Percentiles rank a stretch among this genome's conserved stretches.
Evolutionary conservation across 1,284 basidiomycete genomes (phyloP).

Genomic region (Grifola frondosa): DNA sequence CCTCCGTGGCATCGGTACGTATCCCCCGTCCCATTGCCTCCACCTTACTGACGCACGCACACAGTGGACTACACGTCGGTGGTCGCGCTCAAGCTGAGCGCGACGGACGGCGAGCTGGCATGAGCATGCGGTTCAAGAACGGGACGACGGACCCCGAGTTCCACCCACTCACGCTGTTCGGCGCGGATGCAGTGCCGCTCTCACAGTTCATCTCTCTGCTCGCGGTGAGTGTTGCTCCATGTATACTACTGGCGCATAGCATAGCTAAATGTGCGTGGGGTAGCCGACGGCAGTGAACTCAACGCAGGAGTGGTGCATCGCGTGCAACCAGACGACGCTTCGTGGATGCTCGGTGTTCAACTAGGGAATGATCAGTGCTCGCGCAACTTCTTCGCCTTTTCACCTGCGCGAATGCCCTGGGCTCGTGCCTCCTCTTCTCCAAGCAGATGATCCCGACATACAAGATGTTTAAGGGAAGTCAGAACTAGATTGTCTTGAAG

Average conservation of each 20-base stretch:
- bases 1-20: slow-evolving; percentile 36
- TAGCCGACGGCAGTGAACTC: slow-evolving; percentile 33
- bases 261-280: no score
- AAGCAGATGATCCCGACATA: no score
- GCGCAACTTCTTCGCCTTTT: no score
- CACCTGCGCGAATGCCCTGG: no score
- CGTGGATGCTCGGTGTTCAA: slow-evolving; percentile 2
- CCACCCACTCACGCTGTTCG: slow-evolving; percentile 17
- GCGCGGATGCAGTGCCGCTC: slow-evolving; percentile 28
- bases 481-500: no score
- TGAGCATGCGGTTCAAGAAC: slow-evolving; percentile 51
- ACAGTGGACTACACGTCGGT: slow-evolving; percentile 50
- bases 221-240: slow-evolving; percentile 27
- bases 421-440: no score
- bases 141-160: slow-evolving; percentile 37
- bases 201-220: slow-evolving; percentile 35
- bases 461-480: no score
- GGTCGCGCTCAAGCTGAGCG: slow-evolving; percentile 43
- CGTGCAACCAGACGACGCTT: slow-evolving; percentile 25
- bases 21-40: not conserved
- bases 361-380: no score
- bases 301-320: slow-evolving; percentile 37
- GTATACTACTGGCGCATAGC: no score
- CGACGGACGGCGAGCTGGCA: slow-evolving; percentile 15
- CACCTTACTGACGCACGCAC: not conserved